These are phyloP conservation scores for Urtica urens DNA, from an alignment of 306 rosid species.

Conservation along the genomic window DNA sequence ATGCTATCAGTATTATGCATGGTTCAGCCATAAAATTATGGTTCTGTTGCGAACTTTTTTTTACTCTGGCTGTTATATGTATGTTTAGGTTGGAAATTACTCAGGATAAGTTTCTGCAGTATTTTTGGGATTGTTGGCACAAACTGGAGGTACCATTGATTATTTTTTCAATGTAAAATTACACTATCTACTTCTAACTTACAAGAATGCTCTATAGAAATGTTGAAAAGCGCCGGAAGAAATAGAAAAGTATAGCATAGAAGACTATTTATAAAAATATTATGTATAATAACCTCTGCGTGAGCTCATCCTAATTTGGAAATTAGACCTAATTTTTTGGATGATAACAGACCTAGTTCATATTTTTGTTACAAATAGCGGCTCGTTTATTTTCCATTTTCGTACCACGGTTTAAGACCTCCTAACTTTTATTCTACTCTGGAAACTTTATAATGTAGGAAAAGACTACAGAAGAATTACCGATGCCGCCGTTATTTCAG, in stretches of 20 bases:
- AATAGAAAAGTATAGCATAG: too few relatives aligned
- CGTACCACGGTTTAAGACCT: background rate
- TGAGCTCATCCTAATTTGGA: too few relatives aligned
- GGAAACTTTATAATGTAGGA: conserved; percentile 36
- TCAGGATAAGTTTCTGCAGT: conserved; percentile 44
- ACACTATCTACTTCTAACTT: too few relatives aligned
- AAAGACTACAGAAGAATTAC: conserved; percentile 43
- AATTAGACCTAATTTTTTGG: too few relatives aligned
- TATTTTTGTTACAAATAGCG: too few relatives aligned
- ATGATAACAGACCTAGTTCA: too few relatives aligned
- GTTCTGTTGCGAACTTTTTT: background rate
- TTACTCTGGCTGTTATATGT: conserved; percentile 11
- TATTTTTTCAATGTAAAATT: too few relatives aligned
- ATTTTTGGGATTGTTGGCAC: conserved; percentile 69
- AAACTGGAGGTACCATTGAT: conserved; percentile 35
- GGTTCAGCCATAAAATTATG: background rate
- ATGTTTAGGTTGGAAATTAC: conserved; percentile 48
- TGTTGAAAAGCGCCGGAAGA: too few relatives aligned
- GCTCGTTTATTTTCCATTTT: too few relatives aligned
- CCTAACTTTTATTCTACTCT: conserved; percentile 17
- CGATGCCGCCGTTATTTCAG: conserved; percentile 74
- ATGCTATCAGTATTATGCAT: background rate
- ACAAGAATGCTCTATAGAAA: too few relatives aligned
- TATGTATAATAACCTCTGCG: too few relatives aligned
- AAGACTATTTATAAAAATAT: background rate